Percentiles rank a stretch among this genome's conserved stretches.
These are phyloP conservation scores for Sapria himalayana DNA, from an alignment of 345 rosid genomes.

Conservation along the genomic window DNA sequence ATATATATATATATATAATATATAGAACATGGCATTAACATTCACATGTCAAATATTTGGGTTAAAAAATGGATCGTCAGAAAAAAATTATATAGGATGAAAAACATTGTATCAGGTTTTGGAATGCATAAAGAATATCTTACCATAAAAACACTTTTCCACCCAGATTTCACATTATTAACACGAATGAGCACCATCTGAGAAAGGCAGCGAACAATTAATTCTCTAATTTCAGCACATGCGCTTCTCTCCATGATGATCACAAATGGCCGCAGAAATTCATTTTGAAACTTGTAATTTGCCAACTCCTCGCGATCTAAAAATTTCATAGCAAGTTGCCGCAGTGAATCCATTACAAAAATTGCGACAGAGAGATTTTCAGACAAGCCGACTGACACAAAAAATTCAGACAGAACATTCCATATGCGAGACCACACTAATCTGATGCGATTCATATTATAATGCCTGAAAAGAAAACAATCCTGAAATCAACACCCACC, in stretches of 20 bases:
- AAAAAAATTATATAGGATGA: too few relatives aligned
- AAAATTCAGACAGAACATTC: slow-evolving; percentile 85
- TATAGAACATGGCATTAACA: too few relatives aligned
- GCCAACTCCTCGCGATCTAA: slow-evolving; percentile 93
- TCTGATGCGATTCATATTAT: slow-evolving; percentile 93
- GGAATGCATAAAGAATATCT: too few relatives aligned
- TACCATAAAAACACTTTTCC: slow-evolving; percentile 98
- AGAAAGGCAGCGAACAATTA: slow-evolving; percentile 79
- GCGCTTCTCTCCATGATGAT: slow-evolving; percentile 84
- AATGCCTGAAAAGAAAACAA: slow-evolving; percentile 48
- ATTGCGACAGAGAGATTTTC: slow-evolving; percentile 93
- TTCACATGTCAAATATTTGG: too few relatives aligned
- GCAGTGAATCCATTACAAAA: slow-evolving; percentile 88
- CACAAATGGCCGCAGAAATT: slow-evolving; percentile 82
- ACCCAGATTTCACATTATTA: slow-evolving; percentile 83
- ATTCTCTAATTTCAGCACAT: slow-evolving; percentile 70
- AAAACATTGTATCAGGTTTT: too few relatives aligned
- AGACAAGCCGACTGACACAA: slow-evolving; percentile 87
- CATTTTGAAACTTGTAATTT: slow-evolving; percentile 91
- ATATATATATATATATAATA: too few relatives aligned
- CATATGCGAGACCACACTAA: slow-evolving; percentile 94
- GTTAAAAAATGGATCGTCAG: too few relatives aligned
- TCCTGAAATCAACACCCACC: neutral
- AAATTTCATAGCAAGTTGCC: slow-evolving; percentile 95
- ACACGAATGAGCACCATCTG: slow-evolving; percentile 97